These are phyloP conservation scores for Yarrowia porcina DNA, from an alignment of 805 yeast genomes.

Conservation along the genomic window DNA sequence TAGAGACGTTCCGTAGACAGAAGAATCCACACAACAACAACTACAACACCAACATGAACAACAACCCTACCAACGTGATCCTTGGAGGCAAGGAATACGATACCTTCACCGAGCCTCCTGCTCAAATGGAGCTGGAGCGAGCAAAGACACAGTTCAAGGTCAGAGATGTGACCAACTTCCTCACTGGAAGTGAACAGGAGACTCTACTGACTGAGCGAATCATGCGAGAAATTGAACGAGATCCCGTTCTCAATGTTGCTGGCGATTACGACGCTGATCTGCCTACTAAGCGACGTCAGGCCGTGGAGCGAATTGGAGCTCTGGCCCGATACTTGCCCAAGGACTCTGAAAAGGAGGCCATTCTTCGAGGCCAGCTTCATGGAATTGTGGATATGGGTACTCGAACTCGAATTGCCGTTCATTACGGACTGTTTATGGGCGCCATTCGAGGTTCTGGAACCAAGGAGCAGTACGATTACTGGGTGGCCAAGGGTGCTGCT, in stretches of 20 bases:
- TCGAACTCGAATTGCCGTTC: conserved; percentile 82
- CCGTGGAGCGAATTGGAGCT: conserved; percentile 38
- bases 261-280: conserved; percentile 49
- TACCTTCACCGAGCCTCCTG: conserved; percentile 40
- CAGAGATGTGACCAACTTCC: conserved; percentile 43
- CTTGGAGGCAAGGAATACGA: conserved; percentile 28
- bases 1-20: background rate
- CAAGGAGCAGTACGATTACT: conserved; percentile 72
- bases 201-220: conserved; percentile 43
- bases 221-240: conserved; percentile 50
- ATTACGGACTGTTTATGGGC: conserved; percentile 76
- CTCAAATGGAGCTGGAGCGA: conserved; percentile 43
- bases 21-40: background rate
- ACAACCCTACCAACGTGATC: conserved; percentile 24
- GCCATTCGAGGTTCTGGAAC: conserved; percentile 89
- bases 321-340: conserved; percentile 32
- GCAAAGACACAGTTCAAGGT: conserved; percentile 39
- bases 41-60: background rate
- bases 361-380: conserved; percentile 33
- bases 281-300: conserved; percentile 40
- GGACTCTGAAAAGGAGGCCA: conserved; percentile 34
- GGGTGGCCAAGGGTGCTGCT: conserved; percentile 62
- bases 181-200: conserved; percentile 44
- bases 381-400: conserved; percentile 63
- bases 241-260: conserved; percentile 49